phyloP scores from a whole-genome alignment of 2,329 filamentous ascomycete genomes.

The Alternaria sp. region DNA sequence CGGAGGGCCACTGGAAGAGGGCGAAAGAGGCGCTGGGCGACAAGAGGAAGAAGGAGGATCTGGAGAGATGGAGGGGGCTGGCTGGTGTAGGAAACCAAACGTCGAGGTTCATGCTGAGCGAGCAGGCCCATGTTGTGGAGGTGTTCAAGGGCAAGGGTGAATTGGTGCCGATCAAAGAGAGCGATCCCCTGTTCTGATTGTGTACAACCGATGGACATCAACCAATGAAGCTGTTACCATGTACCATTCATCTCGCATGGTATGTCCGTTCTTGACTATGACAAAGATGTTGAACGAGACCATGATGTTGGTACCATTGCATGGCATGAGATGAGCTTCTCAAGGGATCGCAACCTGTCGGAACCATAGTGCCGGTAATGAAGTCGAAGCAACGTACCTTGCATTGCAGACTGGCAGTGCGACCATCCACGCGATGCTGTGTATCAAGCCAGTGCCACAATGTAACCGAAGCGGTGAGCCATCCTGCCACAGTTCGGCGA shows the following conservation, averaged over 20 bases:
- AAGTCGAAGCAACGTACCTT: slow-evolving; percentile 12
- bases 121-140: slow-evolving; percentile 61
- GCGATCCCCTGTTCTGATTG: slow-evolving; percentile 25
- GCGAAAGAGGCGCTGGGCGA: slow-evolving; percentile 60
- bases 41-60: slow-evolving; percentile 59
- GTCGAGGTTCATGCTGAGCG: slow-evolving; percentile 59
- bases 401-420: slow-evolving; percentile 15
- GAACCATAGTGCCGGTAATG: neutral
- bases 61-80: slow-evolving; percentile 59
- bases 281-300: neutral
- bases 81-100: slow-evolving; percentile 58
- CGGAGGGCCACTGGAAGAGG: slow-evolving; percentile 62
- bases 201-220: neutral
- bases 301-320: neutral
- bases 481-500: slow-evolving; percentile 23
- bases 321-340: neutral
- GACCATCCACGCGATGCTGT: slow-evolving; percentile 11
- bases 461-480: slow-evolving; percentile 15
- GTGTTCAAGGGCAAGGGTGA: slow-evolving; percentile 58
- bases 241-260: neutral
- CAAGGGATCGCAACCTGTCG: neutral
- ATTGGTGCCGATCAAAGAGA: slow-evolving; percentile 53
- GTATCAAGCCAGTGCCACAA: slow-evolving; percentile 8
- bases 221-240: neutral
- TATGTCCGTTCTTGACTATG: neutral